Conservation (phyloP, 768 basidiomycete genomes). For the Russula sp. region DNA sequence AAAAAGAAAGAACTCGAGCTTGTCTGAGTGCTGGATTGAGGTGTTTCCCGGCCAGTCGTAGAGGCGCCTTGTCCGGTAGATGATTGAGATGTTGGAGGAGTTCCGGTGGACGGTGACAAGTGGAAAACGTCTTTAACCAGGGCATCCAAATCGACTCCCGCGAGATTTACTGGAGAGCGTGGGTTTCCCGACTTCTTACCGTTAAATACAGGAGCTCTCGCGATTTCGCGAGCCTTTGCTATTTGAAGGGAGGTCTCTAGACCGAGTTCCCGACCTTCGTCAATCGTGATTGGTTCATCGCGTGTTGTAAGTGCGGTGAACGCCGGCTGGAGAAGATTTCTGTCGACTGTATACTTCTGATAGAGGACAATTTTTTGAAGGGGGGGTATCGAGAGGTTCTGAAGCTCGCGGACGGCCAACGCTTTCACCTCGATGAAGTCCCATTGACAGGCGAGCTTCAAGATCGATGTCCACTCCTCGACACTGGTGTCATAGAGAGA, state of each 20-base stretch:
- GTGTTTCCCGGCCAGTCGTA: background rate
- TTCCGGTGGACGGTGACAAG: background rate
- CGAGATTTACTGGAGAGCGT: background rate
- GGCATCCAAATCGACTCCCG: background rate
- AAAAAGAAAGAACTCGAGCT: background rate
- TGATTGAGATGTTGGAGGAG: background rate
- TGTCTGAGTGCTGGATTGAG: background rate
- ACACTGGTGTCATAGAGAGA: slow-evolving; percentile 45
- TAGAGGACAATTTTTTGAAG: slow-evolving; percentile 52
- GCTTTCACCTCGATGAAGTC: slow-evolving; percentile 41
- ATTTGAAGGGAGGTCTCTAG: slow-evolving; percentile 47
- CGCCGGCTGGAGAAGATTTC: slow-evolving; percentile 40
- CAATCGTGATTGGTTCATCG: slow-evolving; percentile 40
- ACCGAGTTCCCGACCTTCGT: slow-evolving; percentile 50
- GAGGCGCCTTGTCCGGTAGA: background rate
- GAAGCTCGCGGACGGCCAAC: slow-evolving; percentile 49
- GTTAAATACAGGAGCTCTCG: background rate
- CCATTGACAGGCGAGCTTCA: slow-evolving; percentile 51
- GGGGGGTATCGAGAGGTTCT: slow-evolving; percentile 34
- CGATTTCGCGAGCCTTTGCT: slow-evolving; percentile 44
- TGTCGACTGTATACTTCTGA: slow-evolving; percentile 43
- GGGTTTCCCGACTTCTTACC: slow-evolving; percentile 2
- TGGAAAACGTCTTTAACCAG: slow-evolving; percentile 14
- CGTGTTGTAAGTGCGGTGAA: slow-evolving; percentile 49
- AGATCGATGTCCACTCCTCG: slow-evolving; percentile 47